These are phyloP conservation scores for Neurospora sp. DNA, from an alignment of 495 filamentous ascomycete species.

Conservation along the genomic window DNA sequence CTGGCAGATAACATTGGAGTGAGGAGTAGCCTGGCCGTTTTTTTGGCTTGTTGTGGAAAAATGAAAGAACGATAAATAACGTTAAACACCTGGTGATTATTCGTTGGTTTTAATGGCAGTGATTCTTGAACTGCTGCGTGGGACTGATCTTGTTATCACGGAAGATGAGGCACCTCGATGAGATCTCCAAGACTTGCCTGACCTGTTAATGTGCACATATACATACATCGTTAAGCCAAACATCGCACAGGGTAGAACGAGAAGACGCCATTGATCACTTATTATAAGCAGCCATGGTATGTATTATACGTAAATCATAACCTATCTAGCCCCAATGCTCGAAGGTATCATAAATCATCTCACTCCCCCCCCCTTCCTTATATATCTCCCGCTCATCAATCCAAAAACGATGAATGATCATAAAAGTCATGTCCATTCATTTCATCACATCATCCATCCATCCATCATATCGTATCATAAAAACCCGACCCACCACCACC, in stretches of 20 bases:
- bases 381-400: neutral
- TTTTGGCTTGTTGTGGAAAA: neutral
- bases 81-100: too few relatives aligned
- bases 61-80: neutral
- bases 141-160: too few relatives aligned
- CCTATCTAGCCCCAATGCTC: neutral
- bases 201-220: too few relatives aligned
- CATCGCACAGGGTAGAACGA: too few relatives aligned
- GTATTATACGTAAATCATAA: neutral
- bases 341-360: neutral
- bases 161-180: too few relatives aligned
- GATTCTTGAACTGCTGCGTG: too few relatives aligned
- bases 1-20: neutral
- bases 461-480: neutral
- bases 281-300: neutral
- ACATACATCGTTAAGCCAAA: too few relatives aligned
- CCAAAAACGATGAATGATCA: neutral
- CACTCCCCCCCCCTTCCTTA: neutral
- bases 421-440: neutral
- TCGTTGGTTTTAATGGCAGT: too few relatives aligned
- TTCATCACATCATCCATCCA: neutral
- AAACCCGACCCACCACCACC: too few relatives aligned
- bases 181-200: too few relatives aligned
- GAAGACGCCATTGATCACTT: neutral
- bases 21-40: neutral